Evolutionary conservation across 2,329 filamentous ascomycete genomes (phyloP).

Genomic region (Aspergillus texensis): DNA sequence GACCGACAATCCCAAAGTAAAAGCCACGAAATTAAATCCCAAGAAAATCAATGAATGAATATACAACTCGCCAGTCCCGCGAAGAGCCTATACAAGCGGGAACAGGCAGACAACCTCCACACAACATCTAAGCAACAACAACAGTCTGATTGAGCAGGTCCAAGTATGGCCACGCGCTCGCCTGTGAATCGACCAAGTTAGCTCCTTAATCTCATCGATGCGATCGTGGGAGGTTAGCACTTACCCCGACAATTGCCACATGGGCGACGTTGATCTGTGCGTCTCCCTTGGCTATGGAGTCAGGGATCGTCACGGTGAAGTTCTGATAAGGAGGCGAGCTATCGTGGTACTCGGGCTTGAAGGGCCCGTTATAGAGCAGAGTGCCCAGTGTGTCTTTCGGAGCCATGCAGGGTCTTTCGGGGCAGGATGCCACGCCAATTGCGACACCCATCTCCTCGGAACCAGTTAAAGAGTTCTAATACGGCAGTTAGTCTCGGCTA

Average conservation of each 20-base stretch:
- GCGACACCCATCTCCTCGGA: slow-evolving; percentile 32
- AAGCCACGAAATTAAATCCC: background rate
- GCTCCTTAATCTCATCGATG: background rate
- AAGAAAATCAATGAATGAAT: background rate
- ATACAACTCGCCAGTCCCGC: background rate
- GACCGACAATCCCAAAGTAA: background rate
- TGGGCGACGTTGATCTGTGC: slow-evolving; percentile 33
- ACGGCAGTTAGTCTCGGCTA: background rate
- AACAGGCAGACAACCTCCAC: background rate
- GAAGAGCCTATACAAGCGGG: background rate
- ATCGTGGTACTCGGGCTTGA: slow-evolving; percentile 31
- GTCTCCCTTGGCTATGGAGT: slow-evolving; percentile 13
- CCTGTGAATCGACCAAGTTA: slow-evolving; percentile 19
- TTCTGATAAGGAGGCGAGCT: slow-evolving; percentile 32
- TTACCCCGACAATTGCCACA: slow-evolving; percentile 33
- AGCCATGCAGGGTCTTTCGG: slow-evolving; percentile 16
- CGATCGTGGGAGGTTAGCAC: background rate
- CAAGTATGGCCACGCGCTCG: slow-evolving; percentile 24
- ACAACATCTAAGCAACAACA: slow-evolving; percentile 19
- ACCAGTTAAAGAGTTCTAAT: slow-evolving; percentile 30
- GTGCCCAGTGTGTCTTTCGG: slow-evolving; percentile 26
- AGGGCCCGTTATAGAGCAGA: slow-evolving; percentile 32
- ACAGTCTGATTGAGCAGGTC: slow-evolving; percentile 31
- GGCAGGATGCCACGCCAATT: slow-evolving; percentile 34
- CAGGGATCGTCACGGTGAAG: slow-evolving; percentile 32